A percentile compares a stretch with the other conserved stretches of the same genome.
Conservation (phyloP, 2,329 filamentous ascomycete species). For the Epichloe brachyelytri region DNA sequence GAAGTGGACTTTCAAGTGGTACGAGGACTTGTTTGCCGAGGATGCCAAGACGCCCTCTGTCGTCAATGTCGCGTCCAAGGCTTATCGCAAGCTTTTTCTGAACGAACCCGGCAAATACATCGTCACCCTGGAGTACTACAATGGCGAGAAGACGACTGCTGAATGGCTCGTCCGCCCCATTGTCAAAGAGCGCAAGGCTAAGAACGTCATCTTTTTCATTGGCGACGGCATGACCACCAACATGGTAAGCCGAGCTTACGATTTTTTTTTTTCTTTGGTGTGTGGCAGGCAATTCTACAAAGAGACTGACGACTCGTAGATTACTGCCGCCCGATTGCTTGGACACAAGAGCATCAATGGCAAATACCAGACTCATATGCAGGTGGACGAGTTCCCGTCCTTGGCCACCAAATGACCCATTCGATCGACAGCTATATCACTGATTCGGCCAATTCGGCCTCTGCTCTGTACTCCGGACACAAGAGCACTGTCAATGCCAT, state of each 20-base stretch:
- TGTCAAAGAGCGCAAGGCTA: conserved; percentile 57
- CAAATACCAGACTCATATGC: conserved; percentile 63
- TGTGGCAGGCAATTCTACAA: too few species aligned
- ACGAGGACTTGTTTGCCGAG: conserved; percentile 67
- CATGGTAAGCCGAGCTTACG: conserved; percentile 33
- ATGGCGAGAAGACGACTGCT: conserved; percentile 55
- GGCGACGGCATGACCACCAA: conserved; percentile 64
- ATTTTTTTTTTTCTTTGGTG: background rate
- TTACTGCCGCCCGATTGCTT: conserved; percentile 67
- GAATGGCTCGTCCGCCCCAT: conserved; percentile 67
- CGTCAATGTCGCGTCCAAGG: conserved; percentile 71
- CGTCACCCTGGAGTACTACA: conserved; percentile 65
- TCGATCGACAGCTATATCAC: conserved; percentile 78
- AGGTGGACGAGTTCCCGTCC: conserved; percentile 71
- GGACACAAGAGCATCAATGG: conserved; percentile 76
- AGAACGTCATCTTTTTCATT: conserved; percentile 79
- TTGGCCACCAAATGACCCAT: conserved; percentile 83
- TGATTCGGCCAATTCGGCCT: conserved; percentile 75
- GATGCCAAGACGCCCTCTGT: conserved; percentile 56
- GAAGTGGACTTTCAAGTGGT: conserved; percentile 76
- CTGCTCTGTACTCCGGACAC: conserved; percentile 69
- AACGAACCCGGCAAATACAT: conserved; percentile 70
- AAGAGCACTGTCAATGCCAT: conserved; percentile 75
- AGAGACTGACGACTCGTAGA: conserved; percentile 20
- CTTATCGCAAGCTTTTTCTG: conserved; percentile 61